These are phyloP conservation scores for Hippophae rhamnoides DNA, from an alignment of 306 rosid genomes.

Conservation along the genomic window DNA sequence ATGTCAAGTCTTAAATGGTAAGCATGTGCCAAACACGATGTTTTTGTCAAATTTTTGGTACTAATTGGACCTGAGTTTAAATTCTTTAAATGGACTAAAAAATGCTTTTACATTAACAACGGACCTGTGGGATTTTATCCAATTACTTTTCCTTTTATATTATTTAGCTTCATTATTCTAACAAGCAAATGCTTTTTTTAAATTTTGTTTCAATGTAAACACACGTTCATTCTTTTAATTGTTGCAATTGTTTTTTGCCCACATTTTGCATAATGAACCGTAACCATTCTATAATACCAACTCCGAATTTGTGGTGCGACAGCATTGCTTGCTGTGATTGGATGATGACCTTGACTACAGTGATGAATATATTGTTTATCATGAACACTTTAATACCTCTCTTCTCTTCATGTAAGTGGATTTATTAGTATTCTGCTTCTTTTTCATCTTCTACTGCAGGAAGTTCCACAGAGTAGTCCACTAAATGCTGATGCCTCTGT, in stretches of 20 bases:
- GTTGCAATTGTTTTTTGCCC: background rate
- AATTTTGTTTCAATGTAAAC: no score
- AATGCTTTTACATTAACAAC: no score
- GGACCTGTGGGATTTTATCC: no score
- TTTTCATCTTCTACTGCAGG: conserved; percentile 32
- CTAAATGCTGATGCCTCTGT: conserved; percentile 28
- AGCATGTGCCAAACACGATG: no score
- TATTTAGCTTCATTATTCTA: no score
- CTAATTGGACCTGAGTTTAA: no score
- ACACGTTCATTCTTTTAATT: no score
- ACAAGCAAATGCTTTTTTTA: no score
- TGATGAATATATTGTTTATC: background rate
- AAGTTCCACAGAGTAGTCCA: conserved; percentile 49
- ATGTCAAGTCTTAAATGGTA: no score
- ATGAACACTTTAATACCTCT: background rate
- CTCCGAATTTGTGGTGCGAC: conserved; percentile 7
- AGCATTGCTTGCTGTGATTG: conserved; percentile 11
- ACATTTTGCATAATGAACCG: background rate
- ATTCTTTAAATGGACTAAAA: no score
- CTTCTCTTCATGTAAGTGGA: background rate
- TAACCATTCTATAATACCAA: background rate
- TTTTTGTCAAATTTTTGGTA: no score
- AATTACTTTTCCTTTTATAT: no score
- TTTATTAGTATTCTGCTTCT: background rate
- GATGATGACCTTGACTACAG: conserved; percentile 2